Percentiles rank a stretch among this genome's conserved stretches.
Conservation (phyloP, 1,139 yeast genomes). For the Diutina neorugosa region DNA sequence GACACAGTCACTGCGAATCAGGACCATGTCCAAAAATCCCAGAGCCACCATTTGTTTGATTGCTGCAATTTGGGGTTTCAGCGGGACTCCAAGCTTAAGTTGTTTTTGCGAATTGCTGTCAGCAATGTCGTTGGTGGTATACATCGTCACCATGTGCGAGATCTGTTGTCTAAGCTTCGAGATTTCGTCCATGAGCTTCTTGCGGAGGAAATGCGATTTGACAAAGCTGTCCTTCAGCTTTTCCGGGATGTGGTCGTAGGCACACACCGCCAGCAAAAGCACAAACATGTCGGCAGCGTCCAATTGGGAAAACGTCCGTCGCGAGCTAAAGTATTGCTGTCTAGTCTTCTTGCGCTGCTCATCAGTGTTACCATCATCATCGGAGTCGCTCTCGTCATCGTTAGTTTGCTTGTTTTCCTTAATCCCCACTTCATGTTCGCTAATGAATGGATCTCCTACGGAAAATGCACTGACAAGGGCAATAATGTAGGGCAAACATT, state of each 20-base stretch:
- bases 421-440: slow-evolving; percentile 55
- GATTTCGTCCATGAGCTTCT: slow-evolving; percentile 76
- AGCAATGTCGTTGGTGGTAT: slow-evolving; percentile 46
- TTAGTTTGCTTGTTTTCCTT: slow-evolving; percentile 11
- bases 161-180: slow-evolving; percentile 70
- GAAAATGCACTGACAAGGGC: slow-evolving; percentile 89
- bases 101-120: neutral
- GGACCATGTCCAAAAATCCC: slow-evolving; percentile 87
- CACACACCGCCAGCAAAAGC: slow-evolving; percentile 76
- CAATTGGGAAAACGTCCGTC: slow-evolving; percentile 48
- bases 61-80: slow-evolving; percentile 55
- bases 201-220: slow-evolving; percentile 47
- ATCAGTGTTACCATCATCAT: slow-evolving; percentile 22
- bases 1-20: slow-evolving; percentile 67
- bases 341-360: slow-evolving; percentile 33
- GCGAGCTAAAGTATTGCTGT: slow-evolving; percentile 40
- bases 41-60: slow-evolving; percentile 87
- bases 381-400: slow-evolving; percentile 20
- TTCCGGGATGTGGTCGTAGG: slow-evolving; percentile 61
- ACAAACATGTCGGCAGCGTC: slow-evolving; percentile 74
- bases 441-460: slow-evolving; percentile 84
- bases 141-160: slow-evolving; percentile 55
- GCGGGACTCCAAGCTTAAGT: slow-evolving; percentile 49
- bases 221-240: slow-evolving; percentile 38
- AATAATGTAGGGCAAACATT: slow-evolving; percentile 74